Evolutionary conservation across 257 asterid species (phyloP).

Genomic region (Gynochthodes officinalis): DNA sequence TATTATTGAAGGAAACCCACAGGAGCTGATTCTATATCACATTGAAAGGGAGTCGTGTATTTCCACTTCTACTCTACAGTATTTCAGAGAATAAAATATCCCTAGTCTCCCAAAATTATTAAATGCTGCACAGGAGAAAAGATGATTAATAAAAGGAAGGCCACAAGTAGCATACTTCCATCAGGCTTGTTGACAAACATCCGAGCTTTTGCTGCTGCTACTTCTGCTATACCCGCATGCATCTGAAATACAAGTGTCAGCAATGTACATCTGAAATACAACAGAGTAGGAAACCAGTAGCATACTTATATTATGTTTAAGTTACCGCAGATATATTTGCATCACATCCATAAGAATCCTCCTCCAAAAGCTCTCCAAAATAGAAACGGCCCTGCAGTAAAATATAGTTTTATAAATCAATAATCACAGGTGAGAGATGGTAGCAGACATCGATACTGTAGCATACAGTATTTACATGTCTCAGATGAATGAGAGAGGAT

Average conservation of each 20-base stretch:
- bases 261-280: background rate
- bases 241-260: slow-evolving; percentile 51
- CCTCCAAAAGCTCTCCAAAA: slow-evolving; percentile 72
- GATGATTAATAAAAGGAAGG: background rate
- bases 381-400: slow-evolving; percentile 86
- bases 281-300: background rate
- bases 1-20: background rate
- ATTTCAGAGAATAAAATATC: background rate
- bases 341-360: slow-evolving; percentile 75
- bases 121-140: background rate
- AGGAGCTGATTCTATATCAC: background rate
- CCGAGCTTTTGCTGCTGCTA: slow-evolving; percentile 98
- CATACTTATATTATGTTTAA: slow-evolving; percentile 21
- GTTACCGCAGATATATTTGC: slow-evolving; percentile 74
- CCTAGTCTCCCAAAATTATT: background rate
- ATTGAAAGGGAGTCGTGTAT: background rate
- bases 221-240: slow-evolving; percentile 98
- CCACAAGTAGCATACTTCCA: slow-evolving; percentile 67
- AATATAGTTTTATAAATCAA: background rate
- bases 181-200: slow-evolving; percentile 96
- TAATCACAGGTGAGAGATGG: slow-evolving; percentile 11
- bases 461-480: background rate
- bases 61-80: background rate
- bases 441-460: background rate
- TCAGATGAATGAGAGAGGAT: background rate